Conservation (phyloP, 768 basidiomycete genomes). For the Hygrophorus russula region DNA sequence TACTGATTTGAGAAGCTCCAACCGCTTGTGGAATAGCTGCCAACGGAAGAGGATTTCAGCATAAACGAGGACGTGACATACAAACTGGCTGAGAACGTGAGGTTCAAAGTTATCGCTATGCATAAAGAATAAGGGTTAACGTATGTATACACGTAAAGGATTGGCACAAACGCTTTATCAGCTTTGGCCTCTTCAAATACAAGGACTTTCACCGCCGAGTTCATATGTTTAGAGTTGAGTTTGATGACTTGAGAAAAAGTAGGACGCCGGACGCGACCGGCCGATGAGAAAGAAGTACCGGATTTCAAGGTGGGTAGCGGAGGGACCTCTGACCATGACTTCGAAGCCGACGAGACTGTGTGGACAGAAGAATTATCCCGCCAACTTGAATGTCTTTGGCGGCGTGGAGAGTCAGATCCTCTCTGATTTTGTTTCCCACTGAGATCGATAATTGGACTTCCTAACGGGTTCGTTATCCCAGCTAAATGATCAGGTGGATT, state of each 20-base stretch:
- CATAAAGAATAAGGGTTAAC: constrained; percentile 7
- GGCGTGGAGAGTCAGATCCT: constrained; percentile 19
- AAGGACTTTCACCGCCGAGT: not conserved
- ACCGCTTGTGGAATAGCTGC: constrained; percentile 57
- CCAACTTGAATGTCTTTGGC: constrained; percentile 11
- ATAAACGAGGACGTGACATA: constrained; percentile 53
- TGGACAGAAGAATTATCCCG: constrained; percentile 6
- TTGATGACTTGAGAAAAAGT: constrained; percentile 31
- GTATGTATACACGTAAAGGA: not conserved
- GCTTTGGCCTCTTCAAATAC: constrained; percentile 2
- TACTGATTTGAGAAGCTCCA: constrained; percentile 64
- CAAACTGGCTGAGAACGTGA: constrained; percentile 30
- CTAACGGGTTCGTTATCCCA: constrained; percentile 9
- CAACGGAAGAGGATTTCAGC: constrained; percentile 69
- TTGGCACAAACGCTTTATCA: not conserved
- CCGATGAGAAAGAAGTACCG: constrained; percentile 30
- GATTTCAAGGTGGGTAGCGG: constrained; percentile 20
- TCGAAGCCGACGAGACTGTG: constrained; percentile 27
- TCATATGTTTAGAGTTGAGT: constrained; percentile 25
- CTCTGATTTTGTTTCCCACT: constrained; percentile 13
- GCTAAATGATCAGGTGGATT: constrained; percentile 20
- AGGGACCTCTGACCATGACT: constrained; percentile 43
- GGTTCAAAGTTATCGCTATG: constrained; percentile 20
- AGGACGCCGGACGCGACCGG: constrained; percentile 25
- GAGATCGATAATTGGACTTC: constrained; percentile 15